Percentiles rank a stretch among this genome's conserved stretches.
Conservation (phyloP, 805 yeast species). For the Brettanomyces bruxellensis region DNA sequence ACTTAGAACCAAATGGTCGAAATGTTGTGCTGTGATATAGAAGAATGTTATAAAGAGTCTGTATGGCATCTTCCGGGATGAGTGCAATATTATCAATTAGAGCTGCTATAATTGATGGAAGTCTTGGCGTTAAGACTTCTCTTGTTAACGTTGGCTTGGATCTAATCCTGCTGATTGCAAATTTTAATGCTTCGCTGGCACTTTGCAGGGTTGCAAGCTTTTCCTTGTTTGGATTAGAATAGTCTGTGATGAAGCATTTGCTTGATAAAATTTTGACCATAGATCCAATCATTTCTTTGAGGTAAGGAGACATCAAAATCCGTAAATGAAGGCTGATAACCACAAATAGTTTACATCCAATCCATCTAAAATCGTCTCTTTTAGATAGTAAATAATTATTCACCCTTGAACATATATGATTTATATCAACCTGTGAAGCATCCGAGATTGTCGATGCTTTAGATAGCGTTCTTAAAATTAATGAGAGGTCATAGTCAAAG, state of each 20-base stretch:
- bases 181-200: slow-evolving; percentile 32
- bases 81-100: slow-evolving; percentile 38
- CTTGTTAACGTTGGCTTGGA: slow-evolving; percentile 81
- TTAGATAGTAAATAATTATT: slow-evolving; percentile 36
- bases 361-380: slow-evolving; percentile 43
- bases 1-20: slow-evolving; percentile 65
- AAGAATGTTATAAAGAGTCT: slow-evolving; percentile 35
- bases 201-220: slow-evolving; percentile 22
- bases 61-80: slow-evolving; percentile 29
- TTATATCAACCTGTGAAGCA: slow-evolving; percentile 41
- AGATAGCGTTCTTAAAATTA: slow-evolving; percentile 16
- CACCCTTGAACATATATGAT: slow-evolving; percentile 39
- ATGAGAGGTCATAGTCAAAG: slow-evolving; percentile 13
- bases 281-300: slow-evolving; percentile 29
- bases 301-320: slow-evolving; percentile 31
- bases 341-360: slow-evolving; percentile 44
- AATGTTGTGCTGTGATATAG: slow-evolving; percentile 66
- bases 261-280: slow-evolving; percentile 33
- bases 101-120: slow-evolving; percentile 50
- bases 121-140: slow-evolving; percentile 72
- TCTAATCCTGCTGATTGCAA: slow-evolving; percentile 41
- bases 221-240: slow-evolving; percentile 17
- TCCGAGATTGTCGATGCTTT: slow-evolving; percentile 24
- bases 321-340: slow-evolving; percentile 31
- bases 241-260: slow-evolving; percentile 27